These are phyloP conservation scores for Globisporangium irregulare DNA, from an alignment of 352 stramenopile species.

Conservation along the genomic window DNA sequence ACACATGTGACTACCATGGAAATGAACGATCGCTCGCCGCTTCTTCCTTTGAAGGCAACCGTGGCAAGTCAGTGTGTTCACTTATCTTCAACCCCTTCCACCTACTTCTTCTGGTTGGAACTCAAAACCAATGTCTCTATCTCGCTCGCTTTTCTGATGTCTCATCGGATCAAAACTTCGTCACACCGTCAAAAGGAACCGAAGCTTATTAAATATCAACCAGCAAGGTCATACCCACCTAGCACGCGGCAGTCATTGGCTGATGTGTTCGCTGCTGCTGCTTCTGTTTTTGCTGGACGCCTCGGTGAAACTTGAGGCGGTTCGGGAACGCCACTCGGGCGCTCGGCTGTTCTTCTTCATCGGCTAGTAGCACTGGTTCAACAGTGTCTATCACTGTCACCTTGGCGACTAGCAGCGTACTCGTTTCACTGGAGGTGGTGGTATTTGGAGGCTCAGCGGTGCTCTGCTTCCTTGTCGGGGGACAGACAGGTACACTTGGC, in stretches of 20 bases:
- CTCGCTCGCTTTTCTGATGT: neutral
- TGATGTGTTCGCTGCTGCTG: neutral
- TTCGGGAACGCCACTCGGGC: slow-evolving; percentile 24
- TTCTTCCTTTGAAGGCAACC: neutral
- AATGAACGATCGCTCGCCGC: neutral
- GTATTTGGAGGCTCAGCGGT: neutral
- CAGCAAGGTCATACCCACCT: neutral
- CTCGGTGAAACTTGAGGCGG: slow-evolving; percentile 30
- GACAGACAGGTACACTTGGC: neutral
- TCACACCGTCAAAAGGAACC: neutral
- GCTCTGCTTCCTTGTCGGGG: neutral
- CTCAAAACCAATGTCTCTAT: no score
- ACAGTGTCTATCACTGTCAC: slow-evolving; percentile 13
- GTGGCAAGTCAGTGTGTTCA: neutral
- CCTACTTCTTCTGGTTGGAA: no score
- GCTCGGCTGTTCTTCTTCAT: slow-evolving; percentile 18
- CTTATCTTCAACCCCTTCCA: neutral
- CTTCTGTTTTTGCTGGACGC: slow-evolving; percentile 8
- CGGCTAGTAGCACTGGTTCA: slow-evolving; percentile 10
- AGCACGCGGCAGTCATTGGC: slow-evolving; percentile 6
- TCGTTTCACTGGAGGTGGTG: neutral
- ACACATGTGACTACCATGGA: neutral
- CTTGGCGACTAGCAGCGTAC: neutral
- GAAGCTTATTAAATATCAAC: slow-evolving; percentile 11
- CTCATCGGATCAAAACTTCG: neutral